These are phyloP conservation scores for Apiotrichum sp. DNA, from an alignment of 1,284 basidiomycete genomes.

Conservation along the genomic window DNA sequence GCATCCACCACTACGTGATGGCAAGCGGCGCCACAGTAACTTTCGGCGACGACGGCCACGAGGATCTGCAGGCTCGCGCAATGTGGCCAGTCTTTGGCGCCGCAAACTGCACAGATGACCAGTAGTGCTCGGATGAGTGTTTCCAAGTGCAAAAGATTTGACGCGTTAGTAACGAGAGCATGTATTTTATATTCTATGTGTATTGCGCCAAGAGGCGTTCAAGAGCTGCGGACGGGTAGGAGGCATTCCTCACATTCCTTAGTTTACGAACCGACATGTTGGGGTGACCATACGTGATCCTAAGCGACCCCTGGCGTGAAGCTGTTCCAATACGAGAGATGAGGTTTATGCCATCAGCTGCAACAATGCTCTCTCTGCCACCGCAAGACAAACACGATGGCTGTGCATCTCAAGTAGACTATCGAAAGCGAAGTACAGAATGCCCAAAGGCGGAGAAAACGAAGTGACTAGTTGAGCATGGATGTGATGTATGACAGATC, in stretches of 20 bases:
- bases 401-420: conserved; percentile 4
- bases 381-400: not conserved
- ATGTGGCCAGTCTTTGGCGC: conserved; percentile 47
- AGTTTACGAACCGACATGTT: no score
- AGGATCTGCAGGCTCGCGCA: conserved; percentile 50
- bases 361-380: not conserved
- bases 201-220: no score
- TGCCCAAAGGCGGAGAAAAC: not conserved
- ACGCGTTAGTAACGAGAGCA: no score
- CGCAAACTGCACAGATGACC: conserved; percentile 6
- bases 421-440: conserved; percentile 4
- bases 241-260: no score
- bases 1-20: conserved; percentile 52
- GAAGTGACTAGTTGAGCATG: no score
- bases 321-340: no score
- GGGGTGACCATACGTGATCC: no score
- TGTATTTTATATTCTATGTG: no score
- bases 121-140: not conserved
- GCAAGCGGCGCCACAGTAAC: conserved; percentile 52
- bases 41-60: conserved; percentile 49
- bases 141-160: no score
- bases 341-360: no score
- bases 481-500: not conserved
- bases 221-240: no score
- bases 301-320: no score